Evolutionary conservation across 495 filamentous ascomycete genomes (phyloP).

Genomic region (Penicillium canariense): DNA sequence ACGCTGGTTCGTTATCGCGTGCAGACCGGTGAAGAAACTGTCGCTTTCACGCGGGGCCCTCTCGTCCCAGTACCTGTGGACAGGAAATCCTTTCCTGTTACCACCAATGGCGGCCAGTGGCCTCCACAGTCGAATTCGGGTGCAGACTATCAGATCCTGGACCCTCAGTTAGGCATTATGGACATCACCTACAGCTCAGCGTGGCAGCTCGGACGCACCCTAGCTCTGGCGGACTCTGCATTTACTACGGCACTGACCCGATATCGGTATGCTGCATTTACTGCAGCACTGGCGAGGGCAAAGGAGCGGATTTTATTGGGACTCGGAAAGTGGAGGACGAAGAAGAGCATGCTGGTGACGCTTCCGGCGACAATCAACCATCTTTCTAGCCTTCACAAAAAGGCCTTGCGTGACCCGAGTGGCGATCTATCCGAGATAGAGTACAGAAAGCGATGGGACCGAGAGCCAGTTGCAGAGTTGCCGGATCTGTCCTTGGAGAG

Average conservation of each 20-base stretch:
- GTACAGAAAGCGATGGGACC: too few relatives aligned
- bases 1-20: neutral
- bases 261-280: neutral
- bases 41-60: neutral
- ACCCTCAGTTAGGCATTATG: neutral
- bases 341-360: neutral
- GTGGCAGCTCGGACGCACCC: neutral
- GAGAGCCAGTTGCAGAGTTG: too few relatives aligned
- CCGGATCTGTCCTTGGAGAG: neutral
- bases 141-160: neutral
- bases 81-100: too few relatives aligned
- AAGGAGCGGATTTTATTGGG: too few relatives aligned
- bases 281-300: neutral
- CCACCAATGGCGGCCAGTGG: neutral
- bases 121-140: too few relatives aligned
- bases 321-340: neutral
- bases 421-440: too few relatives aligned
- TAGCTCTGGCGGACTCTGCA: neutral
- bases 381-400: neutral
- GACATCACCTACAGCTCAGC: neutral
- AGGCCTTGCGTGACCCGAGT: neutral
- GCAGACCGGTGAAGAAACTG: neutral
- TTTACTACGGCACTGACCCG: neutral
- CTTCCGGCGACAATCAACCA: neutral
- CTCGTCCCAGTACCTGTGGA: neutral